Percentiles rank a stretch among this genome's conserved stretches.
These are phyloP conservation scores for Lanzia echinophila DNA, from an alignment of 2,329 filamentous ascomycete genomes.

Conservation along the genomic window DNA sequence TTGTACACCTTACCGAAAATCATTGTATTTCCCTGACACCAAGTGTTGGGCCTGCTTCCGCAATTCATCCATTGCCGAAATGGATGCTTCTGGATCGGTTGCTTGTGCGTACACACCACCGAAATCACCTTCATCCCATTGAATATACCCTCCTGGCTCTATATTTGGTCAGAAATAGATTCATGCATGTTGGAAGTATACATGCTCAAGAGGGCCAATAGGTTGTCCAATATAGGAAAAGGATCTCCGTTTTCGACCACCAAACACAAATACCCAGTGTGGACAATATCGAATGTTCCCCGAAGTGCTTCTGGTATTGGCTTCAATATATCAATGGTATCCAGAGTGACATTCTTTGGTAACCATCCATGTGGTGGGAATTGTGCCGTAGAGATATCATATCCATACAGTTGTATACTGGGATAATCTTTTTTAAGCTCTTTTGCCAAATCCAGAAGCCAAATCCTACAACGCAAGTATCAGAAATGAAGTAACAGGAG, in stretches of 20 bases:
- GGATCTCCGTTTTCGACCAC: not conserved
- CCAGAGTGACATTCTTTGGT: not conserved
- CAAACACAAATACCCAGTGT: not conserved
- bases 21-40: not conserved
- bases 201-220: not conserved
- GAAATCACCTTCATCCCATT: slow-evolving; percentile 3
- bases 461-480: too few species aligned
- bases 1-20: too few species aligned
- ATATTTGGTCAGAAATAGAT: not conserved
- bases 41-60: not conserved
- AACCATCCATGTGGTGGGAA: not conserved
- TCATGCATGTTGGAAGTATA: not conserved
- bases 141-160: not conserved
- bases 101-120: not conserved
- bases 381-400: not conserved
- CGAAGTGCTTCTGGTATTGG: not conserved
- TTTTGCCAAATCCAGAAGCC: too few species aligned
- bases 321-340: not conserved
- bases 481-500: too few species aligned
- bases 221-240: not conserved
- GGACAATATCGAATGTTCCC: not conserved
- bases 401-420: not conserved
- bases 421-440: too few species aligned
- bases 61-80: not conserved
- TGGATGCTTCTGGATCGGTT: not conserved